Percentiles rank a stretch among this genome's conserved stretches.
Conservation (phyloP, 2,329 filamentous ascomycete genomes). For the Sclerotinia nivalis region DNA sequence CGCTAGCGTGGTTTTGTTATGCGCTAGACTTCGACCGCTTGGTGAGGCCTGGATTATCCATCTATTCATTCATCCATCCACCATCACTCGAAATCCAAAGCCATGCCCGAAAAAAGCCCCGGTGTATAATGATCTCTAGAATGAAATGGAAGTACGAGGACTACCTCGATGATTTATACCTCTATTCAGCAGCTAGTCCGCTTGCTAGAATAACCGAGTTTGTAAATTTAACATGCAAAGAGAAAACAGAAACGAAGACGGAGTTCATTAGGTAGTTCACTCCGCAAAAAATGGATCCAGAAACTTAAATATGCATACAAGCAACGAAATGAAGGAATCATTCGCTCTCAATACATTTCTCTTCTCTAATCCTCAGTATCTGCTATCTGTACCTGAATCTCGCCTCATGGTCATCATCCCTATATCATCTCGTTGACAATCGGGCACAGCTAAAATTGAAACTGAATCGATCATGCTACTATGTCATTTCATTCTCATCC, state of each 20-base stretch:
- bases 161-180: background rate
- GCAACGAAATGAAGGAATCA: background rate
- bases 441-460: constrained; percentile 4
- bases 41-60: background rate
- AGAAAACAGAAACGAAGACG: background rate
- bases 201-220: background rate
- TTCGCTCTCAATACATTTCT: constrained; percentile 4
- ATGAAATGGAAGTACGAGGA: background rate
- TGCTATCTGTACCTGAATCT: background rate
- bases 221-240: background rate
- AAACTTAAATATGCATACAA: background rate
- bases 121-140: background rate
- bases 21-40: background rate
- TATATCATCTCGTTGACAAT: background rate
- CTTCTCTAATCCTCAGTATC: background rate
- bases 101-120: background rate
- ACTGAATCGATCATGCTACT: background rate
- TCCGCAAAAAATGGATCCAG: background rate
- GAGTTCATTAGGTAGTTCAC: background rate
- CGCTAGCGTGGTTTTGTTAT: no score
- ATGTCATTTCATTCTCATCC: constrained; percentile 20
- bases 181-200: background rate
- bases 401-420: background rate
- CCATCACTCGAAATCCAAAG: background rate
- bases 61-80: background rate